These are phyloP conservation scores for Aspergillus sp. DNA, from an alignment of 2,329 filamentous ascomycete genomes.

Conservation along the genomic window DNA sequence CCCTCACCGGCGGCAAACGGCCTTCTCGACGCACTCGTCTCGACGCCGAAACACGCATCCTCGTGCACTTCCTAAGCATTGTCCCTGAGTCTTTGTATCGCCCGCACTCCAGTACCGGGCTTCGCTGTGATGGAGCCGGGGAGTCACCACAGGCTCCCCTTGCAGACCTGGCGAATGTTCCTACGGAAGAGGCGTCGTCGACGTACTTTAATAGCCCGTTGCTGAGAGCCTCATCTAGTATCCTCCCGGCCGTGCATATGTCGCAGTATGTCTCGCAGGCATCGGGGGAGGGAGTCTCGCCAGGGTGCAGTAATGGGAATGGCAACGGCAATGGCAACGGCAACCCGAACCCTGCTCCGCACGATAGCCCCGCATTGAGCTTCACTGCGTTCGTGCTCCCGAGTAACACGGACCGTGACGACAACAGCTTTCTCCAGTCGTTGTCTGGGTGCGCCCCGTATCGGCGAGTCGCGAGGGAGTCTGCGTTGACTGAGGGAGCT, in stretches of 20 bases:
- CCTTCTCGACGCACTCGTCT: slow-evolving; percentile 12
- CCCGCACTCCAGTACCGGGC: neutral
- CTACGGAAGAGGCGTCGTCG: neutral
- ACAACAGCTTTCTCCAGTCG: too few relatives aligned
- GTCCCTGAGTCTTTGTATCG: slow-evolving; percentile 6
- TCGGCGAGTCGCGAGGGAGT: too few relatives aligned
- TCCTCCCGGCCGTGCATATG: slow-evolving; percentile 3
- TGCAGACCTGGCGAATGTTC: neutral
- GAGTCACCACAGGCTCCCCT: neutral
- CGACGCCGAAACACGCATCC: slow-evolving; percentile 15
- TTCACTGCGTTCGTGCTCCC: too few relatives aligned
- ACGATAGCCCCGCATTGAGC: too few relatives aligned
- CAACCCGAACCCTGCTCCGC: too few relatives aligned
- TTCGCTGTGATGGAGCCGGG: neutral
- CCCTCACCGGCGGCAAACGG: neutral
- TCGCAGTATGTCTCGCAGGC: neutral
- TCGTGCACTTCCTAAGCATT: slow-evolving; percentile 13
- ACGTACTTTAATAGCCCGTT: neutral
- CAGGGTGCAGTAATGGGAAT: neutral
- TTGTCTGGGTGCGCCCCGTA: too few relatives aligned
- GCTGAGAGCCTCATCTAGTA: slow-evolving; percentile 3
- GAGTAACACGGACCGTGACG: too few relatives aligned
- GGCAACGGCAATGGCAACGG: too few relatives aligned
- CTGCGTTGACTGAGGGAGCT: too few relatives aligned
- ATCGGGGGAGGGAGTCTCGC: neutral